Evolutionary conservation across 306 rosid species (phyloP).

Genomic region (Vachellia collinsii): DNA sequence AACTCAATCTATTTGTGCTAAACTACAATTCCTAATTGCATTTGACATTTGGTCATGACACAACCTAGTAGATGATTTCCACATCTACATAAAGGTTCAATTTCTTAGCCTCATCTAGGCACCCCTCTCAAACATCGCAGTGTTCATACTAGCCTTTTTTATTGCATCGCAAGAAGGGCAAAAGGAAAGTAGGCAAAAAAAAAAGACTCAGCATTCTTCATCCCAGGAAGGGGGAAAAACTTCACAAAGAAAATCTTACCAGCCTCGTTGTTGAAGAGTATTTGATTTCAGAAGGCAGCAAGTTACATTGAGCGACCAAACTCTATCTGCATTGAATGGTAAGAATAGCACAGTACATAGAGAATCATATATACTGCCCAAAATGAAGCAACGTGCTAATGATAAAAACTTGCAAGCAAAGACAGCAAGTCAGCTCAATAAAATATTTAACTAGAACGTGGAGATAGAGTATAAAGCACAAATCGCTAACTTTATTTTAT

Average conservation of each 20-base stretch:
- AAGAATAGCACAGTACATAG: slow-evolving; percentile 7
- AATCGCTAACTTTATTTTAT: slow-evolving; percentile 37
- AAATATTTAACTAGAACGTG: slow-evolving; percentile 36
- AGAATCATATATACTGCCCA: slow-evolving; percentile 13
- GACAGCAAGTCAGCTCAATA: slow-evolving; percentile 35
- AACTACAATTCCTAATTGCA: not conserved
- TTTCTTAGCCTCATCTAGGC: not conserved
- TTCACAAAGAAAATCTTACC: slow-evolving; percentile 46
- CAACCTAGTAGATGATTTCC: not conserved
- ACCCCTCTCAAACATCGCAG: not conserved
- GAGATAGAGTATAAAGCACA: slow-evolving; percentile 40
- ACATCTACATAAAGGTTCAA: not conserved
- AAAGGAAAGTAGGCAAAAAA: not conserved
- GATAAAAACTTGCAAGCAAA: slow-evolving; percentile 39
- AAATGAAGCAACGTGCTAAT: slow-evolving; percentile 35
- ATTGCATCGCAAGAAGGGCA: slow-evolving; percentile 20
- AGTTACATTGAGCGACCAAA: slow-evolving; percentile 44
- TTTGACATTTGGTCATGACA: not conserved
- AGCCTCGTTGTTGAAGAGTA: slow-evolving; percentile 39
- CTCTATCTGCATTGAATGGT: slow-evolving; percentile 46
- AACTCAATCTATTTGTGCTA: not conserved
- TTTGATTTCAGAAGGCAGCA: slow-evolving; percentile 51
- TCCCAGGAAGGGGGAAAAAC: not conserved
- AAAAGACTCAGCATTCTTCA: not conserved
- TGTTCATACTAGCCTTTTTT: not conserved